Evolutionary conservation across 2,329 filamentous ascomycete species (phyloP).

Genomic region (Hypoxylon sp.): DNA sequence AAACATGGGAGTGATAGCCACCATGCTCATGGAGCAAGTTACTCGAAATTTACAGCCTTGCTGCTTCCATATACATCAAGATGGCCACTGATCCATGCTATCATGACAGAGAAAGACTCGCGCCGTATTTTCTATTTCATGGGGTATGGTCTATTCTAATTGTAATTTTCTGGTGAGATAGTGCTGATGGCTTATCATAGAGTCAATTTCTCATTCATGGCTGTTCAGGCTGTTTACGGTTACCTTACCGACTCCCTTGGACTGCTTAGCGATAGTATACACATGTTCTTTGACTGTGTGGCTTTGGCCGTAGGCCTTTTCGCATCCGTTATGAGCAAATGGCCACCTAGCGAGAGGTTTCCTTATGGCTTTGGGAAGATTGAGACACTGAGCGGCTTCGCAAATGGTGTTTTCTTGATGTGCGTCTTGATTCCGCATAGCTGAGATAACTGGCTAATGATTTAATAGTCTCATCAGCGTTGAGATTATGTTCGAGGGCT

Average conservation of each 20-base stretch:
- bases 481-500: constrained; percentile 95
- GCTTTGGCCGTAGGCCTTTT: constrained; percentile 91
- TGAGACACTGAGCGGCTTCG: constrained; percentile 95
- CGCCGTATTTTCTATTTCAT: constrained; percentile 98
- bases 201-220: constrained; percentile 95
- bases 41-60: constrained; percentile 79
- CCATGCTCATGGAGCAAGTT: constrained; percentile 57
- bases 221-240: constrained; percentile 93
- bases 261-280: constrained; percentile 96
- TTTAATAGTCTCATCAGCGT: constrained; percentile 85
- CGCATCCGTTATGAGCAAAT: constrained; percentile 95
- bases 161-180: constrained; percentile 16
- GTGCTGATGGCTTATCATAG: constrained; percentile 61
- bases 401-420: constrained; percentile 95
- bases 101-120: constrained; percentile 92
- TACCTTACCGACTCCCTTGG: constrained; percentile 94
- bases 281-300: constrained; percentile 99
- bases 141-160: constrained; percentile 69
- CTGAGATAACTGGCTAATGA: constrained; percentile 12
- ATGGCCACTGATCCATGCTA: constrained; percentile 86
- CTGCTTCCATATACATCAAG: constrained; percentile 78
- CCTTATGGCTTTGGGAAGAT: constrained; percentile 98
- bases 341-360: constrained; percentile 89
- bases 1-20: constrained; percentile 49
- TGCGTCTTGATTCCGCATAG: constrained; percentile 59